Evolutionary conservation across 2,329 filamentous ascomycete genomes (phyloP).

Genomic region (Fusarium chuoi): DNA sequence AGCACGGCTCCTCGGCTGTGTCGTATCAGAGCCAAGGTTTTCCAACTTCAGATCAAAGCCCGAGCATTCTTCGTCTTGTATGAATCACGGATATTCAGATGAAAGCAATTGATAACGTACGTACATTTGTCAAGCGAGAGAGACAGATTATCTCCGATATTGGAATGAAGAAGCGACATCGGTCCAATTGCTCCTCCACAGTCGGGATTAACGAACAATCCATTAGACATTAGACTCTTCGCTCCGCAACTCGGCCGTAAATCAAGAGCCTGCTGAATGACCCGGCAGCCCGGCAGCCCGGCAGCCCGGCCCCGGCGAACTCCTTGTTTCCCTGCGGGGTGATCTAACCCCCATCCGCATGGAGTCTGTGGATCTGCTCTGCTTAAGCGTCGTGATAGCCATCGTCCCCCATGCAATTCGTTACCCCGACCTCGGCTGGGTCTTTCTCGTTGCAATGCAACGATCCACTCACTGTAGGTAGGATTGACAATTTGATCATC

Average conservation of each 20-base stretch:
- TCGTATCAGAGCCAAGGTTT: slow-evolving; percentile 11
- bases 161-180: slow-evolving; percentile 31
- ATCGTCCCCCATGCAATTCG: slow-evolving; percentile 7
- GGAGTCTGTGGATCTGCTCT: slow-evolving; percentile 6
- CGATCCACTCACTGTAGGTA: slow-evolving; percentile 10
- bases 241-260: slow-evolving; percentile 30
- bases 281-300: not conserved
- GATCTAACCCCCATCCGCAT: slow-evolving; percentile 8
- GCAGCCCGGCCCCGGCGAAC: slow-evolving; percentile 11
- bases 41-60: not conserved
- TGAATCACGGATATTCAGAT: not conserved
- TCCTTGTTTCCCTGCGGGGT: slow-evolving; percentile 29
- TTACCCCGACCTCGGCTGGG: slow-evolving; percentile 36
- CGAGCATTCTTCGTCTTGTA: not conserved
- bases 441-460: not conserved
- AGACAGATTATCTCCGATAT: slow-evolving; percentile 15
- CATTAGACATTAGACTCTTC: not conserved
- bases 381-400: slow-evolving; percentile 6
- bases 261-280: slow-evolving; percentile 1
- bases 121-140: not conserved
- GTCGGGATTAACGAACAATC: slow-evolving; percentile 6
- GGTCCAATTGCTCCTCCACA: slow-evolving; percentile 4
- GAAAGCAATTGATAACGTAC: not conserved
- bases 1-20: slow-evolving; percentile 26
- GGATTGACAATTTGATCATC: slow-evolving; percentile 17